Evolutionary conservation across 2,329 filamentous ascomycete genomes (phyloP), one percentile per base, ranked within the genome.

Genomic region (Ascochyta fabae): DNA sequence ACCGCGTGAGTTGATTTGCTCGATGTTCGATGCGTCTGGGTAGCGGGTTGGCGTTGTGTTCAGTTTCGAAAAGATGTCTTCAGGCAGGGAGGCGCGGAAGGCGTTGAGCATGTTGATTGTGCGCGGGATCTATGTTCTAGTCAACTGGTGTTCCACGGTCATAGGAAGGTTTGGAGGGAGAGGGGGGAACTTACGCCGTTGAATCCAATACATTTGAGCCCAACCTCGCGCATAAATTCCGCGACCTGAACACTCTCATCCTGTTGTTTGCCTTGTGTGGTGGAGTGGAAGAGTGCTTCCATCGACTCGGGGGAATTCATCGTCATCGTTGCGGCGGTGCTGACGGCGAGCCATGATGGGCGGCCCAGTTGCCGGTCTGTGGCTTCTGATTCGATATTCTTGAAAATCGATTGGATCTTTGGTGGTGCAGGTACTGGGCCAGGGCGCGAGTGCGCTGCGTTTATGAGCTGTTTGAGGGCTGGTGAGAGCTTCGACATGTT

Each of bases 241-340:
- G 88, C 89, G 31, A 84, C 80, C 24, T 81, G 77, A 3, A 83
- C 77, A 13, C 77, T 71, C 31, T 77, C 71, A 39, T 67, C 67
- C 15, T 58, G 58, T 19, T 62, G 56, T 41, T 68, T 65, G 6
- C 61, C 64, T 22, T 55, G 60, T 40, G 56, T 71, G 19, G 53
- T 65, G 19, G 79, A 66, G 42, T 81, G 69, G 76, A 86, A 87
- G 12, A 93, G 83, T 22, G 83, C 76, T 4, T 84, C 77, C 62
- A 94, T 84, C 3, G 90, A 89, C 53, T 90, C 88, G 23, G 91
- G 91, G 1, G 90, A 92, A 79, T 96, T 95, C 80, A 95, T 86
- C 1, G 91, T 95, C 78, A 94, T 90, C 1, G 90, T 92, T 16
- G 91, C 88, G 29, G 91, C 91, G 0, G 91, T 89, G 9, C 66